These are phyloP conservation scores for Xylariales sp. DNA, from an alignment of 2,329 filamentous ascomycete genomes.

Conservation along the genomic window DNA sequence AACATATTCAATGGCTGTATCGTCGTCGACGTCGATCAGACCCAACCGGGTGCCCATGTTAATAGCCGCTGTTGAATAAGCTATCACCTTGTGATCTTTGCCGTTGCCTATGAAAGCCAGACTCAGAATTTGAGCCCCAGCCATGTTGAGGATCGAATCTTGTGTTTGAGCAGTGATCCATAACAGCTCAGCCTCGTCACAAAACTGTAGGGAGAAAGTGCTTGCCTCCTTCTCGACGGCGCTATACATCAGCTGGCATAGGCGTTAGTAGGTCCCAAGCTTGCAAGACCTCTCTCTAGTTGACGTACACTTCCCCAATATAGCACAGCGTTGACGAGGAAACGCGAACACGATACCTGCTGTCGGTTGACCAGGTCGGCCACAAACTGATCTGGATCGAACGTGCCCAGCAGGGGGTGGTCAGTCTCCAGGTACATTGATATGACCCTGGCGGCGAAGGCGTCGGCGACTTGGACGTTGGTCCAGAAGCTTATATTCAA, in stretches of 20 bases:
- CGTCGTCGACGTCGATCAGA: constrained; percentile 20
- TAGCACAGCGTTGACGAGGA: constrained; percentile 31
- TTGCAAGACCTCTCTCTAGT: neutral
- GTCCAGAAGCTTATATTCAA: constrained; percentile 31
- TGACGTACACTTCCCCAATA: constrained; percentile 29
- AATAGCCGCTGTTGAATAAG: constrained; percentile 23
- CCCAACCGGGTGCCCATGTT: constrained; percentile 26
- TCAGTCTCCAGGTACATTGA: constrained; percentile 33
- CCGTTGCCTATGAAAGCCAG: constrained; percentile 30
- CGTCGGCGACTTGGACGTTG: constrained; percentile 22
- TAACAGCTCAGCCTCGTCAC: constrained; percentile 21
- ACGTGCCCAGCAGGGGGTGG: constrained; percentile 31
- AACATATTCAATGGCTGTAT: neutral
- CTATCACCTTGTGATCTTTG: constrained; percentile 28
- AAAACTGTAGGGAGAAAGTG: constrained; percentile 16
- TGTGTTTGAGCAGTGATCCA: constrained; percentile 16
- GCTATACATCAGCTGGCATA: constrained; percentile 33
- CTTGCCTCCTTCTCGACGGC: constrained; percentile 21
- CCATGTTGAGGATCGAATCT: constrained; percentile 23
- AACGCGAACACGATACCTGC: constrained; percentile 24
- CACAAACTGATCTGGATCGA: constrained; percentile 29
- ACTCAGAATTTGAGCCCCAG: constrained; percentile 27
- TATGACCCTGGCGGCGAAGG: constrained; percentile 25
- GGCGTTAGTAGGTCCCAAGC: too few species aligned
- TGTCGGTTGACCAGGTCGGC: constrained; percentile 22